Base-by-base conservation (phyloP, 106 monocot species). In the Dioscorea alata region DNA sequence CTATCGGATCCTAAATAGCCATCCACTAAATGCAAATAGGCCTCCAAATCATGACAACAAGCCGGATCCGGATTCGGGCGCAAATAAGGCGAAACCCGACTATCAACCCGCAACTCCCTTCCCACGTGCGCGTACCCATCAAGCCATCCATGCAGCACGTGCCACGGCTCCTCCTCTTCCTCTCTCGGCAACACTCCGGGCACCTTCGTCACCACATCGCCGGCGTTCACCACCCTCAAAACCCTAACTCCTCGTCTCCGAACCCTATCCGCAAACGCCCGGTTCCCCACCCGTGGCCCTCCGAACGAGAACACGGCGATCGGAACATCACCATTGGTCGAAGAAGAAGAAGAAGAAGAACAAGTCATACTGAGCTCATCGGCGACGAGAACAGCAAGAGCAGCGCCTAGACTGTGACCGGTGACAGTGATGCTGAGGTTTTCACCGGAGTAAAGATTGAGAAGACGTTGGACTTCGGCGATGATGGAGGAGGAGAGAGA, bases 351-450 rank as follows among this genome's bases (percentile, higher is more conserved):
- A n/a, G n/a, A n/a, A n/a, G n/a, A n/a, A n/a, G 81, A 50, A 0
- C 4, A n/a, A 12, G 48, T 14, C 19, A 22, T 8, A 58, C 66
- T 32, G 63, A 81, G 74, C 67, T 83, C 86, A 63, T 85, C 77
- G 1, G 88, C 85, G 10, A 74, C 71, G 16, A 88, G 82, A 24
- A 85, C 73, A 1, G 85, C 75, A 2, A 91, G 75, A 20, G 91
- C 91, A 6, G 79, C 91, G 9, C 91, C 91, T 4, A 91, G 84
- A 80, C 91, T 91, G 77, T 91, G 91, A 1, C 91, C 91, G 4
- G 82, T 82, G 14, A 91, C 74, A 8, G 91, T 91, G 50, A 91
- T 75, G 71, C 91, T 91, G 15, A 91, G 61, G 75, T 83, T 79
- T 74, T 87, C 84, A 1, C 79, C 86, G 13, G 70, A 59, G 82